Percentiles rank a stretch among this genome's conserved stretches.
These are phyloP conservation scores for Wickerhamiella alocasiicola DNA, from an alignment of 805 yeast species.

Conservation along the genomic window DNA sequence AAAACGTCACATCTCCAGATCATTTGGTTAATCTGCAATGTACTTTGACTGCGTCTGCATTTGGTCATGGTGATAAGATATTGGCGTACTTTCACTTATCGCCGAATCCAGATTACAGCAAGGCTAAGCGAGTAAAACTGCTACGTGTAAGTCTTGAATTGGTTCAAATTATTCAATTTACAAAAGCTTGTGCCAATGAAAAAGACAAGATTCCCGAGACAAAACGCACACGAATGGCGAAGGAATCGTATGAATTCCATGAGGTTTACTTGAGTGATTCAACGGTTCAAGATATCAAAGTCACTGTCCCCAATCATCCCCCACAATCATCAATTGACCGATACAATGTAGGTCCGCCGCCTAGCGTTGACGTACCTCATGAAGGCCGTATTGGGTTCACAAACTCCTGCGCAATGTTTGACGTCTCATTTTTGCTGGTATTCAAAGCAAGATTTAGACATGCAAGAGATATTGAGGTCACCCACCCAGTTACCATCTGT, in stretches of 20 bases:
- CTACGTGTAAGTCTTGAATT: slow-evolving; percentile 27
- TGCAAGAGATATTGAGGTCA: slow-evolving; percentile 29
- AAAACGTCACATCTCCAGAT: slow-evolving; percentile 24
- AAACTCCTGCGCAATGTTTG: slow-evolving; percentile 27
- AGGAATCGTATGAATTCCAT: slow-evolving; percentile 21
- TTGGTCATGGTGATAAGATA: slow-evolving; percentile 31
- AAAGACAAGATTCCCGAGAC: slow-evolving; percentile 25
- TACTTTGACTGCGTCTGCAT: slow-evolving; percentile 26
- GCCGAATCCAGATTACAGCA: slow-evolving; percentile 31
- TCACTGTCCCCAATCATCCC: slow-evolving; percentile 7
- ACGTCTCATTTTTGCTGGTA: slow-evolving; percentile 25
- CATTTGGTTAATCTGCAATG: slow-evolving; percentile 28
- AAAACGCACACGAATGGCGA: slow-evolving; percentile 24
- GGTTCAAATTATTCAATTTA: slow-evolving; percentile 27
- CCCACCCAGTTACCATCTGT: slow-evolving; percentile 26
- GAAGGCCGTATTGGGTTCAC: slow-evolving; percentile 28
- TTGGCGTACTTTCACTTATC: slow-evolving; percentile 23
- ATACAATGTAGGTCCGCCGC: slow-evolving; percentile 8
- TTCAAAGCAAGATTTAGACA: slow-evolving; percentile 28
- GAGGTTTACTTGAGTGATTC: slow-evolving; percentile 21
- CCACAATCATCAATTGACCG: not conserved
- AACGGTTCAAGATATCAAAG: slow-evolving; percentile 13
- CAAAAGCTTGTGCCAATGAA: slow-evolving; percentile 10
- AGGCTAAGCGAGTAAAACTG: slow-evolving; percentile 29
- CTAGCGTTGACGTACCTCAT: slow-evolving; percentile 24